Conservation (phyloP, 345 rosid species). For the Salix brachista region DNA sequence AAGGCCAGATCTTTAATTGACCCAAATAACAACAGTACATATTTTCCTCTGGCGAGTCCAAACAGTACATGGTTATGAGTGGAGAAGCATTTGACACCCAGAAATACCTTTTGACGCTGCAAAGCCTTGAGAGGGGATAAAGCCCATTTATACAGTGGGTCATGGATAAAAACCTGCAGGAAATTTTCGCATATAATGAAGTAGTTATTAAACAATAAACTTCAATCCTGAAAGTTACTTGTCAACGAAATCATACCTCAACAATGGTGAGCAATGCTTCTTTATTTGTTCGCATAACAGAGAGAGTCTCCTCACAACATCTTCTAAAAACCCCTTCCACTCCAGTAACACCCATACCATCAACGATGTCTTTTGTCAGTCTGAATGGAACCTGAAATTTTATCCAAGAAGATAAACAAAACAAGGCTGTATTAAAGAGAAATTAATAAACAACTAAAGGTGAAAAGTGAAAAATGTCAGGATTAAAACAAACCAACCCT, state of each 20-base stretch:
- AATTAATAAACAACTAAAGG: slow-evolving; percentile 5
- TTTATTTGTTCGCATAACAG: slow-evolving; percentile 94
- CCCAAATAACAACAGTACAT: neutral
- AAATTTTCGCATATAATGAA: slow-evolving; percentile 15
- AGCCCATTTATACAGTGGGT: slow-evolving; percentile 98
- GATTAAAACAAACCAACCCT: slow-evolving; percentile 47
- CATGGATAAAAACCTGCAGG: slow-evolving; percentile 94
- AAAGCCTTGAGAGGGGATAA: slow-evolving; percentile 91
- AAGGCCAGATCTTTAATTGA: no score
- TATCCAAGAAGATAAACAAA: slow-evolving; percentile 2
- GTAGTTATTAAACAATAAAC: neutral
- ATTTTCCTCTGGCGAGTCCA: neutral
- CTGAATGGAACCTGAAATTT: slow-evolving; percentile 82
- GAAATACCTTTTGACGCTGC: slow-evolving; percentile 93
- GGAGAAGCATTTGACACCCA: neutral
- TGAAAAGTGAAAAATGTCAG: slow-evolving; percentile 3
- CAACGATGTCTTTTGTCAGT: slow-evolving; percentile 85
- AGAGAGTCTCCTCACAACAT: slow-evolving; percentile 94
- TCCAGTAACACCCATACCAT: slow-evolving; percentile 98
- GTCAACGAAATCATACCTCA: slow-evolving; percentile 54
- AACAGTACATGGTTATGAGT: neutral
- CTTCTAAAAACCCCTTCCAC: slow-evolving; percentile 94
- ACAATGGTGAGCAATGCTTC: slow-evolving; percentile 91
- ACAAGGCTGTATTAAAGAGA: neutral
- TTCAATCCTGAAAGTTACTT: neutral